Evolutionary conservation across 2,329 filamentous ascomycete species (phyloP).

Genomic region (Plenodomus tracheiphilus): DNA sequence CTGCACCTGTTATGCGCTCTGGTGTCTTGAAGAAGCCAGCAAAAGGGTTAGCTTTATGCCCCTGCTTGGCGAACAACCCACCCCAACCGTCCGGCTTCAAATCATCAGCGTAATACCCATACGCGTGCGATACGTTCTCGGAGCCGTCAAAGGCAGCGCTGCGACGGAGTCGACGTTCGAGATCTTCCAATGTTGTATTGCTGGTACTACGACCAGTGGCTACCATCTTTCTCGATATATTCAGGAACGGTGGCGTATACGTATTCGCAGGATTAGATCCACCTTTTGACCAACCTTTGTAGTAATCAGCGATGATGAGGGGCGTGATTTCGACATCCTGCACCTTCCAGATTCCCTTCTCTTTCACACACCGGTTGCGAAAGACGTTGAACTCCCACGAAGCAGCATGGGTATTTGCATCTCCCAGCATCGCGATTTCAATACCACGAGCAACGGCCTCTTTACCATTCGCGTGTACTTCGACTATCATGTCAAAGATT

Average conservation of each 20-base stretch:
- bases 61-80: slow-evolving; percentile 21
- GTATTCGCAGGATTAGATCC: slow-evolving; percentile 10
- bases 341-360: too few relatives aligned
- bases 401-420: too few relatives aligned
- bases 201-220: neutral
- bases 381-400: too few relatives aligned
- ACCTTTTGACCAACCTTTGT: slow-evolving; percentile 25
- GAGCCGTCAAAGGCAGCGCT: slow-evolving; percentile 27
- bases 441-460: too few relatives aligned
- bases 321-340: slow-evolving; percentile 20
- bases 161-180: slow-evolving; percentile 21
- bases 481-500: too few relatives aligned
- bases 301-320: slow-evolving; percentile 26
- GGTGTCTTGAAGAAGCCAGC: slow-evolving; percentile 28
- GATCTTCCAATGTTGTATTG: slow-evolving; percentile 10
- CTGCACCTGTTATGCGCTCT: slow-evolving; percentile 21
- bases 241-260: slow-evolving; percentile 18
- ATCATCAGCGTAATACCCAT: slow-evolving; percentile 28
- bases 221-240: slow-evolving; percentile 1
- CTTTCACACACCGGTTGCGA: too few relatives aligned
- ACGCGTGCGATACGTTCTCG: slow-evolving; percentile 27
- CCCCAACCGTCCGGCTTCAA: slow-evolving; percentile 23
- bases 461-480: too few relatives aligned
- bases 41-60: slow-evolving; percentile 29
- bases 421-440: too few relatives aligned